phyloP scores from a whole-genome alignment of 2,329 filamentous ascomycete genomes.

The Sarocladium kiliense region DNA sequence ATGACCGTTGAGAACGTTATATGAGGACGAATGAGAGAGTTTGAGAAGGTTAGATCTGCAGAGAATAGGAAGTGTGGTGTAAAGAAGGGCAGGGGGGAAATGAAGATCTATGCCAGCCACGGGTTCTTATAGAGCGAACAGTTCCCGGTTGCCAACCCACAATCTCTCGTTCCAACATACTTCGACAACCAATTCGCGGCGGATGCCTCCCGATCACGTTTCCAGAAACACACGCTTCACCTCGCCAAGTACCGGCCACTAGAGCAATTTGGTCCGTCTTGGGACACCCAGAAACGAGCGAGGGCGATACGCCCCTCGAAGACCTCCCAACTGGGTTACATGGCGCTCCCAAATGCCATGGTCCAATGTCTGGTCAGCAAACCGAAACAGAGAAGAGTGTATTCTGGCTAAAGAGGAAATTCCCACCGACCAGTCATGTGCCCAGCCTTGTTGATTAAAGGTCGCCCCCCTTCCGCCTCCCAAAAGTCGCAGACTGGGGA shows the following conservation, averaged over 20 bases:
- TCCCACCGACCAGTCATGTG: slow-evolving; percentile 6
- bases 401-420: slow-evolving; percentile 8
- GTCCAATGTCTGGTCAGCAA: not conserved
- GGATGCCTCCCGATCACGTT: slow-evolving; percentile 3
- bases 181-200: not conserved
- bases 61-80: not conserved
- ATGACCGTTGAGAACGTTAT: slow-evolving; percentile 3
- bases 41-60: slow-evolving; percentile 1
- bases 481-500: not conserved
- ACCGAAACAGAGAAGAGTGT: not conserved
- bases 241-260: slow-evolving; percentile 8
- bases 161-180: not conserved
- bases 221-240: not conserved
- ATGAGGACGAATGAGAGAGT: slow-evolving; percentile 12
- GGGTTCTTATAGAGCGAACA: not conserved
- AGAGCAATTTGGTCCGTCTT: not conserved
- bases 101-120: not conserved
- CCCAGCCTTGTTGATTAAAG: slow-evolving; percentile 7
- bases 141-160: not conserved
- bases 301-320: not conserved
- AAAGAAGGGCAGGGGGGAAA: not conserved
- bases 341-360: not conserved
- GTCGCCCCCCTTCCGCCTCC: too few relatives aligned
- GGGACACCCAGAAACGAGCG: not conserved
- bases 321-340: not conserved